Evolutionary conservation across 805 yeast genomes (phyloP).

Genomic region (Kregervanrija delftensis): DNA sequence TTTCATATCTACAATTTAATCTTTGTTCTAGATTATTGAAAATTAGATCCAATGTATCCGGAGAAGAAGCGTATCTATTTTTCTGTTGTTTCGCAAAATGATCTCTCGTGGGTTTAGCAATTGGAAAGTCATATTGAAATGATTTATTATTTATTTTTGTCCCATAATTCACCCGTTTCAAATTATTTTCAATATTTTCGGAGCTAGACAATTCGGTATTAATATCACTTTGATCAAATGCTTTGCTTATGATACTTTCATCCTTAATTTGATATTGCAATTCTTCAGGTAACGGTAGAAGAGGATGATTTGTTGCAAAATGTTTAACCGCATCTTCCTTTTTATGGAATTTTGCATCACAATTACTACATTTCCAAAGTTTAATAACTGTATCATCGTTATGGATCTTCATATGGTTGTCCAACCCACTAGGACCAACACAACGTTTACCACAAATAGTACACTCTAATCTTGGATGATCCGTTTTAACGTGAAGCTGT

Average conservation of each 20-base stretch:
- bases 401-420: constrained; percentile 70
- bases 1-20: constrained; percentile 39
- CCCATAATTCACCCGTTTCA: too few species aligned
- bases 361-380: constrained; percentile 61
- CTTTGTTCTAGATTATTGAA: constrained; percentile 31
- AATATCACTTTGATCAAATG: too few species aligned
- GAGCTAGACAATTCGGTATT: too few species aligned
- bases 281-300: constrained; percentile 11
- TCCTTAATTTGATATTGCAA: constrained; percentile 5
- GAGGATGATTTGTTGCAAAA: constrained; percentile 38
- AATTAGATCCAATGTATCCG: constrained; percentile 25
- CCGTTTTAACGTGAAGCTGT: constrained; percentile 61
- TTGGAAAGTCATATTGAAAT: constrained; percentile 5
- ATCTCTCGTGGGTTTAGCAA: constrained; percentile 13
- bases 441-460: constrained; percentile 60
- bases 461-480: constrained; percentile 68
- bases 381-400: constrained; percentile 44
- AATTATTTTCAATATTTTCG: too few species aligned
- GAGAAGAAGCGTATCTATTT: constrained; percentile 28
- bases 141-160: too few species aligned
- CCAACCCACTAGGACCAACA: constrained; percentile 63
- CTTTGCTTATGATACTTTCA: not conserved
- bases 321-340: constrained; percentile 54
- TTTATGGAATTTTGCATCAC: constrained; percentile 44
- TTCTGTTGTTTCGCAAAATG: constrained; percentile 36